Conservation (phyloP, 805 yeast species). For the Saturnispora saitoi region DNA sequence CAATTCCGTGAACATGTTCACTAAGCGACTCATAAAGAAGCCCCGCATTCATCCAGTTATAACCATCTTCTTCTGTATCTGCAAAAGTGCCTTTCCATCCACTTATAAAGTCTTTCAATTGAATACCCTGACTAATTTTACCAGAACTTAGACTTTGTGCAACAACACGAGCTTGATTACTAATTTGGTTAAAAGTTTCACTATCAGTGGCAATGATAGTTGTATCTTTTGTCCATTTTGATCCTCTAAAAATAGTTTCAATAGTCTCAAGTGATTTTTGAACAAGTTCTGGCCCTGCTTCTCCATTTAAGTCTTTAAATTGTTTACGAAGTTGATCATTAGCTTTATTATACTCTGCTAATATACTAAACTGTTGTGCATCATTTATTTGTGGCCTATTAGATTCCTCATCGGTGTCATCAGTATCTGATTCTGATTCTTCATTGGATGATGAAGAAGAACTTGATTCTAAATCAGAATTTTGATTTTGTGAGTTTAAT, state of each 20-base stretch:
- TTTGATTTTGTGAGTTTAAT: not conserved
- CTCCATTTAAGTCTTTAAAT: constrained; percentile 45
- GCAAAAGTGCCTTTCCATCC: constrained; percentile 30
- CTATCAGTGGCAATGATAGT: constrained; percentile 55
- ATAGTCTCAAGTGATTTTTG: constrained; percentile 36
- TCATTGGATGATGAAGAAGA: constrained; percentile 1
- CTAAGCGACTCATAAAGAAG: constrained; percentile 40
- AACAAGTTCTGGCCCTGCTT: constrained; percentile 47
- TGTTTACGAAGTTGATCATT: constrained; percentile 25
- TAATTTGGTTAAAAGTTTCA: constrained; percentile 49
- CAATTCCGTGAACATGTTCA: constrained; percentile 39
- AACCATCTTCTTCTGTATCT: constrained; percentile 22
- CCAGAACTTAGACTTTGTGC: constrained; percentile 55
- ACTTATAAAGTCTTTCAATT: constrained; percentile 37
- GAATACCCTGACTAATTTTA: constrained; percentile 41
- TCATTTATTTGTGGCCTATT: constrained; percentile 18
- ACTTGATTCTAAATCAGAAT: not conserved
- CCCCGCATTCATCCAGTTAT: constrained; percentile 57
- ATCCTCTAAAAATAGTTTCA: constrained; percentile 37
- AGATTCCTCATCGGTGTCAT: constrained; percentile 10
- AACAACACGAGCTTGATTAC: constrained; percentile 56
- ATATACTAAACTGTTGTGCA: constrained; percentile 20
- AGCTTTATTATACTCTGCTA: constrained; percentile 21
- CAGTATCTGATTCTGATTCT: constrained; percentile 2
- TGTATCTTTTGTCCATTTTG: constrained; percentile 29